These are phyloP conservation scores for Moricandia arvensis DNA, from an alignment of 345 rosid species.

Conservation along the genomic window DNA sequence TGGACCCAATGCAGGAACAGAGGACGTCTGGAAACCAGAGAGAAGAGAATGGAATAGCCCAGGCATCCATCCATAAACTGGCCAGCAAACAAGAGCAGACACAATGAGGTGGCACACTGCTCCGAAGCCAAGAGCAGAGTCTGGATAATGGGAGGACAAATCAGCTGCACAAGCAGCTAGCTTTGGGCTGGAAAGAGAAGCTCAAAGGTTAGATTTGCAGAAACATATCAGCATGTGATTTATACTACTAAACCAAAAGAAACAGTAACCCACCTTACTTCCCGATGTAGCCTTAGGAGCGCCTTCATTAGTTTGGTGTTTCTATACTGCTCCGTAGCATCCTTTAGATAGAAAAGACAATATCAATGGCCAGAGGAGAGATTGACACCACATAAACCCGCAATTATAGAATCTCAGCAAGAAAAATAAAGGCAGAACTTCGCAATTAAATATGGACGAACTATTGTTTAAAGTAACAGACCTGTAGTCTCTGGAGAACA, in stretches of 20 bases:
- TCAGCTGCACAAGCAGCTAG: constrained; percentile 96
- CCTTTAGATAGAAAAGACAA: constrained; percentile 46
- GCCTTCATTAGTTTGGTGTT: constrained; percentile 89
- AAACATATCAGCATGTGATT: constrained; percentile 7
- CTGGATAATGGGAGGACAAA: constrained; percentile 80
- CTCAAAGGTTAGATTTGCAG: constrained; percentile 22
- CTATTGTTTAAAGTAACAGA: constrained; percentile 33
- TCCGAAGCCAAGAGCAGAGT: constrained; percentile 90
- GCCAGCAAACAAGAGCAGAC: constrained; percentile 95
- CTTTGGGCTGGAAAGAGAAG: constrained; percentile 75
- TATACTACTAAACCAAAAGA: constrained; percentile 13
- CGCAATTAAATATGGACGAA: background rate
- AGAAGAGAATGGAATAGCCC: constrained; percentile 89
- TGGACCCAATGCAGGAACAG: constrained; percentile 80
- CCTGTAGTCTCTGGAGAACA: constrained; percentile 83
- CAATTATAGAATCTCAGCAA: background rate
- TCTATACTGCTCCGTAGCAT: constrained; percentile 84
- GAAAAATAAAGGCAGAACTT: background rate
- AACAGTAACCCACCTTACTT: constrained; percentile 66
- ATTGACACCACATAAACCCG: background rate
- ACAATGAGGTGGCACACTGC: constrained; percentile 91
- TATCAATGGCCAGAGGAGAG: constrained; percentile 19
- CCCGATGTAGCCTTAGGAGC: constrained; percentile 80
- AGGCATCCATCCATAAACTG: constrained; percentile 91
- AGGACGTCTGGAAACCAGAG: constrained; percentile 65